Conservation (phyloP, 1,139 yeast genomes). For the Yamadazyma membranifaciens region DNA sequence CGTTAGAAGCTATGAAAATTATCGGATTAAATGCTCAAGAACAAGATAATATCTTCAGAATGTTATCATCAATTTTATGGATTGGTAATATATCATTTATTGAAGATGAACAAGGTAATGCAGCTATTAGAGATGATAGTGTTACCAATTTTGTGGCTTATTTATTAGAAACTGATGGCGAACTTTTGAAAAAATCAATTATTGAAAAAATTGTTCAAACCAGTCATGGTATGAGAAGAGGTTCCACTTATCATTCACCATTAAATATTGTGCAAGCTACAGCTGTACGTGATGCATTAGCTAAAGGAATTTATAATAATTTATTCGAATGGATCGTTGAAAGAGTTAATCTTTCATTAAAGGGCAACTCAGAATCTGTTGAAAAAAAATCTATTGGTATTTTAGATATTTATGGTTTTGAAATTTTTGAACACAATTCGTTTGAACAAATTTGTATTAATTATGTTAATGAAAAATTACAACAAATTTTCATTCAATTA, state of each 20-base stretch:
- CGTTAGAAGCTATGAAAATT: constrained; percentile 79
- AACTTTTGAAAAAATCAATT: constrained; percentile 63
- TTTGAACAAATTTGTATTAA: constrained; percentile 97
- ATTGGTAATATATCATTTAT: constrained; percentile 86
- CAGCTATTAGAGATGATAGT: constrained; percentile 74
- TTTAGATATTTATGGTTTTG: constrained; percentile 97
- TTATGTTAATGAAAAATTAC: constrained; percentile 94
- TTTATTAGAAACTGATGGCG: constrained; percentile 76
- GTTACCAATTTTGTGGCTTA: constrained; percentile 95
- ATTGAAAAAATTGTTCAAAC: constrained; percentile 87
- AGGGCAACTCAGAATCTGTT: constrained; percentile 35
- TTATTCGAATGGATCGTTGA: constrained; percentile 97
- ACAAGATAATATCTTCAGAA: constrained; percentile 86
- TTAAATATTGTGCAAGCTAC: constrained; percentile 88
- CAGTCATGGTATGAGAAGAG: constrained; percentile 81
- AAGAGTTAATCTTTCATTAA: constrained; percentile 74
- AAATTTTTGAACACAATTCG: constrained; percentile 93
- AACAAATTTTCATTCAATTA: constrained; percentile 93
- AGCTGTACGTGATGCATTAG: constrained; percentile 92
- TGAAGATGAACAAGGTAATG: constrained; percentile 87
- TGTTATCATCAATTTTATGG: constrained; percentile 88
- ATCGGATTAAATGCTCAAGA: constrained; percentile 82
- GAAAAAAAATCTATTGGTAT: constrained; percentile 78
- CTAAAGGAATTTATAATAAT: constrained; percentile 91
- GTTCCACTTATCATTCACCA: constrained; percentile 93